These are phyloP conservation scores for Trichoderma harzianum DNA, from an alignment of 2,329 filamentous ascomycete species.

Conservation along the genomic window DNA sequence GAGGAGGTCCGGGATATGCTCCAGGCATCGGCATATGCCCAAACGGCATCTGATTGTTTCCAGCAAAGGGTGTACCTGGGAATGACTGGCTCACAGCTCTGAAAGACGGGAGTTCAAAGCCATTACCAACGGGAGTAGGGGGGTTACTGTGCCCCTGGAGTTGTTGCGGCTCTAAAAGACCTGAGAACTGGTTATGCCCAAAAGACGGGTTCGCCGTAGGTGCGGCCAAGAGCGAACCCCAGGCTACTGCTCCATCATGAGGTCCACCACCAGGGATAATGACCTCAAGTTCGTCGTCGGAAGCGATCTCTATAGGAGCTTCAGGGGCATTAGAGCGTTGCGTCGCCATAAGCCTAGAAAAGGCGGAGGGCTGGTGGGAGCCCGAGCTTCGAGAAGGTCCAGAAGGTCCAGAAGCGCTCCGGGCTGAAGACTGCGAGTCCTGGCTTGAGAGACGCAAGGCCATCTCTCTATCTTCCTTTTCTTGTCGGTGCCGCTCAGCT, in stretches of 20 bases:
- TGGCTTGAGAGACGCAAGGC: conserved; percentile 29
- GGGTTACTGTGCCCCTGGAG: background rate
- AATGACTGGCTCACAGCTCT: background rate
- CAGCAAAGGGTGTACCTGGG: background rate
- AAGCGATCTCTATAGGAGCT: background rate
- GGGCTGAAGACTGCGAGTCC: background rate
- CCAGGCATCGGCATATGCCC: conserved; percentile 6
- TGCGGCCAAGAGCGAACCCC: background rate
- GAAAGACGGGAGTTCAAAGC: background rate
- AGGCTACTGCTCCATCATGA: background rate
- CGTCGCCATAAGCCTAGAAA: conserved; percentile 19
- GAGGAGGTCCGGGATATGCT: background rate
- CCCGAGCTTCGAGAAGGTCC: background rate
- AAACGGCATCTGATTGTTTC: background rate
- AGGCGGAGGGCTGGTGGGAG: conserved; percentile 5
- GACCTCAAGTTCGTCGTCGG: background rate
- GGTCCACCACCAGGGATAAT: background rate
- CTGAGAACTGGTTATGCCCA: background rate
- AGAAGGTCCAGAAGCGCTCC: background rate
- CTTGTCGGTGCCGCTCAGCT: conserved; percentile 32
- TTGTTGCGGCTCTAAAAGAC: background rate
- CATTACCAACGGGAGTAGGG: background rate
- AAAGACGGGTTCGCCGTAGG: background rate
- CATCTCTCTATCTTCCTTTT: conserved; percentile 28
- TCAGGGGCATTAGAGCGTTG: conserved; percentile 18